Evolutionary conservation across 2,329 filamentous ascomycete species (phyloP), one percentile per base, ranked within the genome.

Genomic region (Fusarium irregulare): DNA sequence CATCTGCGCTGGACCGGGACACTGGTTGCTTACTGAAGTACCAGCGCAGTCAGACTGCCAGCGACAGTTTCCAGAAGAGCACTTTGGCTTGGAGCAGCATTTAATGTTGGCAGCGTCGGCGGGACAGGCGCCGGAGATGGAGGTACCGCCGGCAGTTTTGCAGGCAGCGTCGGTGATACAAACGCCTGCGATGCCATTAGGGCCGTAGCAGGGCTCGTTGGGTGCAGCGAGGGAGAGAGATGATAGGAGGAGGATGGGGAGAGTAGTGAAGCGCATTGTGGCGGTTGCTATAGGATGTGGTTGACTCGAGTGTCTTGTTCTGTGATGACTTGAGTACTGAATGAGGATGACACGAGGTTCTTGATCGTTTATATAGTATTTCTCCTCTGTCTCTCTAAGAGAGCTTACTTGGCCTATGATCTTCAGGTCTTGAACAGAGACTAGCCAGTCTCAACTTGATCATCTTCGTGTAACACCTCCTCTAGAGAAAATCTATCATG

Each of bases 61-160:
- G 60, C 78, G 77, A 61, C 81, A 83, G 72, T 80, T 80, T 46
- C 80, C 80, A 6, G 50, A 58, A 34, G 60, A 73, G 66, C 82
- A 84, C 4, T 64, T 54, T 6, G 80, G 63, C 65, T 83, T 83
- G 70, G 76, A 79, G 75, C 82, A 84, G 77, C 82, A 84, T 60
- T 79, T 78, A 54, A 84, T 73, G 73, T 79, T 71, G 59, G 72
- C 70, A 3, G 78, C 64, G 63, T 82, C 80, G 21, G 74, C 68
- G 7, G 81, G 81, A 66, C 82, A 84, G 32, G 76, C 79, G 20
- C 79, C 79, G 30, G 72, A 68, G 63, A 80, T 77, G 60, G 78
- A 77, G 53, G 75, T 79, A 42, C 82, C 82, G 58, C 82, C 81
- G 18, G 65, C 61, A 3, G 75, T 62, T 18, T 75, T 69, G 76